These are phyloP conservation scores for Fusarium sp. DNA, from an alignment of 2,329 filamentous ascomycete genomes.

Conservation along the genomic window DNA sequence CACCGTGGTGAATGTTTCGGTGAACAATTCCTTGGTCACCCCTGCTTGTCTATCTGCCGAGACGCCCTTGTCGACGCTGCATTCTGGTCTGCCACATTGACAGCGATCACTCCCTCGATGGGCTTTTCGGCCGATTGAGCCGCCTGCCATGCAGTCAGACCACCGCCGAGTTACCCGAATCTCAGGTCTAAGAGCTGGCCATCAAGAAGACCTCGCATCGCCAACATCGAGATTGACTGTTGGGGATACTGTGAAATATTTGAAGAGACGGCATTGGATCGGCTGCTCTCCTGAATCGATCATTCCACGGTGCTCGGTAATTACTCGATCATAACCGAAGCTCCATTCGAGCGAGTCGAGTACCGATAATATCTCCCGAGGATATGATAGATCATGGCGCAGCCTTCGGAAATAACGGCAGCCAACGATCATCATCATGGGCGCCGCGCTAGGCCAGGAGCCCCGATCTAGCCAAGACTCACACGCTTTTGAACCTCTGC, in stretches of 20 bases:
- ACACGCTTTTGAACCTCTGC: not conserved
- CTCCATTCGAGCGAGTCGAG: conserved; percentile 37
- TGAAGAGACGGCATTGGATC: not conserved
- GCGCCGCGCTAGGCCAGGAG: conserved; percentile 8
- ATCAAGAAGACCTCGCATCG: too few species aligned
- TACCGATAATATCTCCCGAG: conserved; percentile 30
- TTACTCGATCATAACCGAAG: conserved; percentile 23
- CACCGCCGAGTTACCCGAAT: not conserved
- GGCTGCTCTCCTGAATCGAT: not conserved
- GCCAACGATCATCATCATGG: conserved; percentile 27
- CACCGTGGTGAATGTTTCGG: conserved; percentile 28
- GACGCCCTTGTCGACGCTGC: not conserved
- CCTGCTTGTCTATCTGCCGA: not conserved
- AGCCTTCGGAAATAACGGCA: conserved; percentile 41
- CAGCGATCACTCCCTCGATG: not conserved
- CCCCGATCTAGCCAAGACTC: conserved; percentile 17
- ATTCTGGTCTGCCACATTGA: not conserved
- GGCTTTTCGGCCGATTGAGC: not conserved
- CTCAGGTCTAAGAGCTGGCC: too few species aligned
- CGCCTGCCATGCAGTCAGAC: not conserved
- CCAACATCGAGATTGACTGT: too few species aligned
- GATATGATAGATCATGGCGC: not conserved
- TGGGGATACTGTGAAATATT: too few species aligned
- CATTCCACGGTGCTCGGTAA: conserved; percentile 5
- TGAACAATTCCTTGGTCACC: conserved; percentile 11